Base-by-base conservation (phyloP, 2,329 filamentous ascomycete species). In the Alternaria sp. region DNA sequence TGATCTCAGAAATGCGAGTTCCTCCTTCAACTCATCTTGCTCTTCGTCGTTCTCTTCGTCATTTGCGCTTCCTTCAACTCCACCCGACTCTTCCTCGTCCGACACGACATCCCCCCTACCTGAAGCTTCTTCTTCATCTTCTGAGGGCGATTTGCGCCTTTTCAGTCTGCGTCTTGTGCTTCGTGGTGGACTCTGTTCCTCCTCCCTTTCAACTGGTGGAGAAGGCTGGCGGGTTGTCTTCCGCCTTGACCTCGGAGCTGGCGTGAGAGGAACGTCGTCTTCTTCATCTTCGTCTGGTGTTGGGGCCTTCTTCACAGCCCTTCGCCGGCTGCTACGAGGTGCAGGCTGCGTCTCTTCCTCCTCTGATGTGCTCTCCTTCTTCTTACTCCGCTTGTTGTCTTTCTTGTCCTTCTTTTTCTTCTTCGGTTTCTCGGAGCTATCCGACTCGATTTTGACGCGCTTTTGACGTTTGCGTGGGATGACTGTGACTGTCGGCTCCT, bases 21-120 rank as follows among this genome's bases (percentile, higher is more conserved):
- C 82, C 52, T 83, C 81, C 38, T 80, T 74, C 11, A 84, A 66
- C 48, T 84, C 81, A 11, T 81, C 79, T 8, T 71, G 70, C 41
- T 73, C 69, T 40, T 65, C 63, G 20, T 51, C 74, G 65, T 65
- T 52, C 34, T 65, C 57, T n/a, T 52, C 18, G 3, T 60, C 50
- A 44, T 52, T 54, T 41, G n/a, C 30, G 18, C 49, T 32, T 38
- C 40, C 59, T n/a, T 43, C 46, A 18, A 9, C 62, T 20, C 60
- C 57, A 4, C 64, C 53, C 14, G 43, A 12, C 12, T 65, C 64
- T 8, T 71, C 69, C 20, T 63, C 65, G 6, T 64, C 64, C n/a
- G 68, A 69, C n/a, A 59, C 64, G 27, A 60, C 58, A 27, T 66
- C 62, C 40, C 62, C 28, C 20, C 30, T 54, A 68, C 69, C 41